Percentiles rank a stretch among this genome's conserved stretches.
phyloP scores from a whole-genome alignment of 2,329 filamentous ascomycete species.

The Fusarium miscanthi region DNA sequence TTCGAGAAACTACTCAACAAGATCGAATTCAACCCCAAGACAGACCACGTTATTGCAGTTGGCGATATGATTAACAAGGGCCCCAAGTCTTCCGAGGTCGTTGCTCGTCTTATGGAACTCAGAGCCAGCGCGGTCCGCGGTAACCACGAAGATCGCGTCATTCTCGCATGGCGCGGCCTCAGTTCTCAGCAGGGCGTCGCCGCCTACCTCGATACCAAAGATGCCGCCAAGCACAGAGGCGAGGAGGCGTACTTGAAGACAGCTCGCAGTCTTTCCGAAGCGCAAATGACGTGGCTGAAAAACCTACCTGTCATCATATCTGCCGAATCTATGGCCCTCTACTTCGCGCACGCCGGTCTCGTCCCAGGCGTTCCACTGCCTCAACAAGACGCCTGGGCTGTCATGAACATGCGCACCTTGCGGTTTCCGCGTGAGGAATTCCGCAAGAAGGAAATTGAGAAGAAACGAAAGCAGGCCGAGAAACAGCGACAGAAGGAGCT shows the following conservation, averaged over 20 bases:
- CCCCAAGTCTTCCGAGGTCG: slow-evolving; percentile 81
- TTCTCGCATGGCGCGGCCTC: slow-evolving; percentile 68
- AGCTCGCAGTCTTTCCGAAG: slow-evolving; percentile 61
- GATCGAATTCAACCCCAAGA: slow-evolving; percentile 65
- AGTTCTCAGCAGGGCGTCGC: slow-evolving; percentile 42
- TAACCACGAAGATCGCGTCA: slow-evolving; percentile 89
- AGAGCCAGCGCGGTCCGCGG: slow-evolving; percentile 86
- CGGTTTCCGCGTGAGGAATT: slow-evolving; percentile 61
- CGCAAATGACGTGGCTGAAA: slow-evolving; percentile 76
- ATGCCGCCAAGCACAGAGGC: slow-evolving; percentile 49
- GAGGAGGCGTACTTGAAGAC: slow-evolving; percentile 61
- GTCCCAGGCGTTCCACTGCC: slow-evolving; percentile 78
- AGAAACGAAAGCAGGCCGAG: slow-evolving; percentile 40
- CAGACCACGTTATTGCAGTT: slow-evolving; percentile 79
- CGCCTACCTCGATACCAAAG: slow-evolving; percentile 43
- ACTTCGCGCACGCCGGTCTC: slow-evolving; percentile 86
- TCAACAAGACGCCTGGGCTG: slow-evolving; percentile 78
- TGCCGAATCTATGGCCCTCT: slow-evolving; percentile 71
- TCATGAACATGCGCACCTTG: slow-evolving; percentile 93
- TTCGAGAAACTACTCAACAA: slow-evolving; percentile 74
- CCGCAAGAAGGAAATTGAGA: slow-evolving; percentile 51
- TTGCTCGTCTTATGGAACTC: slow-evolving; percentile 78
- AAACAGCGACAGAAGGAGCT: slow-evolving; percentile 32
- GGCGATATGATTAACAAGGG: slow-evolving; percentile 90
- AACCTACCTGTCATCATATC: slow-evolving; percentile 81